A percentile compares a stretch with the other conserved stretches of the same genome.
These are phyloP conservation scores for Aspergillus sp. DNA, from an alignment of 2,329 filamentous ascomycete species.

Conservation along the genomic window DNA sequence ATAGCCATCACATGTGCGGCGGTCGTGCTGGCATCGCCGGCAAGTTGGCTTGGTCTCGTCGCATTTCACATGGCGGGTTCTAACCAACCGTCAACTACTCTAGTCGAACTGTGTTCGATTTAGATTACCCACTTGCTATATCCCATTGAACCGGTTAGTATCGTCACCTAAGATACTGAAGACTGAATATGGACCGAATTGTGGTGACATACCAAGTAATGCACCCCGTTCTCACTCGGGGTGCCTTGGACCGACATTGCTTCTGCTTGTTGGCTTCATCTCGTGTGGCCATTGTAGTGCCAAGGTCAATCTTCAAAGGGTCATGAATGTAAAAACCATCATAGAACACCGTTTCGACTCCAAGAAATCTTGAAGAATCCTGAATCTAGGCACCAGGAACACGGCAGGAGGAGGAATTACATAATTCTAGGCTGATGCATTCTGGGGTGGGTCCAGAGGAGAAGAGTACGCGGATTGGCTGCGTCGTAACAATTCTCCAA, in stretches of 20 bases:
- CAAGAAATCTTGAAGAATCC: too few relatives aligned
- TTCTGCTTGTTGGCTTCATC: too few relatives aligned
- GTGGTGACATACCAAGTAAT: background rate
- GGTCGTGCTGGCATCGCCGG: background rate
- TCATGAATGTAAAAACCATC: too few relatives aligned
- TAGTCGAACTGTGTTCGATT: rapidly evolving
- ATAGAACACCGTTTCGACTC: too few relatives aligned
- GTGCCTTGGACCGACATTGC: background rate
- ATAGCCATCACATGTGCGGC: background rate
- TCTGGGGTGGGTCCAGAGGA: too few relatives aligned
- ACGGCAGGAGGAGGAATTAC: too few relatives aligned
- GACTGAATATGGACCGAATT: background rate
- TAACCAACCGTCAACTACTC: background rate
- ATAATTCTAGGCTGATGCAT: too few relatives aligned
- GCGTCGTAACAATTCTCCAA: too few relatives aligned
- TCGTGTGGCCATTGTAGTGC: too few relatives aligned
- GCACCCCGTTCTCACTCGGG: background rate
- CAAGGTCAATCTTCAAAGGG: too few relatives aligned
- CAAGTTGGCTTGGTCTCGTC: background rate
- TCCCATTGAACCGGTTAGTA: background rate
- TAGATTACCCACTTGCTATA: background rate
- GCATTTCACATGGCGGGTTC: background rate
- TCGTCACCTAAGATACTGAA: background rate
- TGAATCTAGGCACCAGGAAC: too few relatives aligned
- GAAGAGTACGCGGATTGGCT: too few relatives aligned